These are phyloP conservation scores for Tolypocladium capitatum DNA, from an alignment of 2,329 filamentous ascomycete species.

Conservation along the genomic window DNA sequence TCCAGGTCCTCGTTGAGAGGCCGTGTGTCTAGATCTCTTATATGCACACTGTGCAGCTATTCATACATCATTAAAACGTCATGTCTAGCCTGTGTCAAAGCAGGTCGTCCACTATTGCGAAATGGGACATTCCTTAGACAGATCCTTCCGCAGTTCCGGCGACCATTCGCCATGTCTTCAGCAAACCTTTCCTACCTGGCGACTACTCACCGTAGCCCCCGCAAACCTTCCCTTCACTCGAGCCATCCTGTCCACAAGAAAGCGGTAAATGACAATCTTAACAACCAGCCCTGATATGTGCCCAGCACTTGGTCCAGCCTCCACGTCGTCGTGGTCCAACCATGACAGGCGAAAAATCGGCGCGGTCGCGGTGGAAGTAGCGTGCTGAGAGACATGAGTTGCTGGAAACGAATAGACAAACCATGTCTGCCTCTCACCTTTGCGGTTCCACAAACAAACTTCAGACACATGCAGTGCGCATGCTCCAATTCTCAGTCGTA, in stretches of 20 bases:
- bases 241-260: neutral
- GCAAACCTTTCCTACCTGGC: neutral
- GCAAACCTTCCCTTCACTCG: neutral
- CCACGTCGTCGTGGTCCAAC: neutral
- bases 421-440: slow-evolving; percentile 2
- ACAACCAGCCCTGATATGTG: neutral
- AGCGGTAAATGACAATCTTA: neutral
- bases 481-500: neutral
- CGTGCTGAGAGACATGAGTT: slow-evolving; percentile 1
- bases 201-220: neutral
- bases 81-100: neutral
- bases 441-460: neutral
- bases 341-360: neutral
- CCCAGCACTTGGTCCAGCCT: neutral
- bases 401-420: neutral
- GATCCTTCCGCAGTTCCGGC: neutral
- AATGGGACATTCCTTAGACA: neutral
- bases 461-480: neutral
- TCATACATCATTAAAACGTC: neutral
- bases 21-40: no score
- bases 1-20: neutral
- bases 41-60: neutral
- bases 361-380: neutral
- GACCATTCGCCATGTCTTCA: neutral
- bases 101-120: neutral